These are phyloP conservation scores for Penicillium oxalicum DNA, from an alignment of 2,329 filamentous ascomycete genomes.

Conservation along the genomic window DNA sequence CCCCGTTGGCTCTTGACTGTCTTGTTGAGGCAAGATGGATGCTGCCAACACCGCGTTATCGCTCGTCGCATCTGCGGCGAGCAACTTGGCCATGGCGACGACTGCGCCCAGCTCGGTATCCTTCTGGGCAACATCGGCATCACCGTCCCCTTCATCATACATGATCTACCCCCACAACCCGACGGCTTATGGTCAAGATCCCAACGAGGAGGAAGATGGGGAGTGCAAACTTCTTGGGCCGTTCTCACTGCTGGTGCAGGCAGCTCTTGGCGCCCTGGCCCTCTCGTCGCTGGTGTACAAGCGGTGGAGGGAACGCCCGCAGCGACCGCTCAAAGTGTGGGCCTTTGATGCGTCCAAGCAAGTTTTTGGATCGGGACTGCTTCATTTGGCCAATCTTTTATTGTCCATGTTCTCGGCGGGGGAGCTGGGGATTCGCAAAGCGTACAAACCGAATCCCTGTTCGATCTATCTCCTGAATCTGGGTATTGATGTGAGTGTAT, in stretches of 20 bases:
- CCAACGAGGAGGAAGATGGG: constrained; percentile 51
- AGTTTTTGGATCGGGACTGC: constrained; percentile 84
- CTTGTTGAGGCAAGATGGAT: constrained; percentile 6
- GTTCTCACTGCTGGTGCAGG: constrained; percentile 87
- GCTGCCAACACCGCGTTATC: constrained; percentile 7
- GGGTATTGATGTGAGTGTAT: constrained; percentile 77
- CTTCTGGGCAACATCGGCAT: constrained; percentile 9
- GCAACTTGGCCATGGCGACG: constrained; percentile 9
- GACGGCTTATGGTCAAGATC: constrained; percentile 20
- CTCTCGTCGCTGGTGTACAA: constrained; percentile 86
- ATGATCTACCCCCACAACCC: constrained; percentile 17
- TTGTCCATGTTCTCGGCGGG: constrained; percentile 95
- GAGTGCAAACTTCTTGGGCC: constrained; percentile 84
- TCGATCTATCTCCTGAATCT: constrained; percentile 94
- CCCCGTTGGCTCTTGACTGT: not conserved
- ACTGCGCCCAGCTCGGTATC: constrained; percentile 1
- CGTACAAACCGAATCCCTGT: constrained; percentile 80
- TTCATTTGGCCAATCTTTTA: constrained; percentile 87
- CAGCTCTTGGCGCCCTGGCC: constrained; percentile 74
- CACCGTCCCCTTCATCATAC: constrained; percentile 13
- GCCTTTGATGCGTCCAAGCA: constrained; percentile 97
- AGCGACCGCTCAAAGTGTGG: constrained; percentile 92
- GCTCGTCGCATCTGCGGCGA: constrained; percentile 12
- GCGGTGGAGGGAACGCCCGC: constrained; percentile 83
- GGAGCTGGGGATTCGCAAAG: constrained; percentile 52